Percentiles rank a stretch among this genome's conserved stretches.
Evolutionary conservation across 441 rosid species (phyloP).

Genomic region (Croton laevigatus): DNA sequence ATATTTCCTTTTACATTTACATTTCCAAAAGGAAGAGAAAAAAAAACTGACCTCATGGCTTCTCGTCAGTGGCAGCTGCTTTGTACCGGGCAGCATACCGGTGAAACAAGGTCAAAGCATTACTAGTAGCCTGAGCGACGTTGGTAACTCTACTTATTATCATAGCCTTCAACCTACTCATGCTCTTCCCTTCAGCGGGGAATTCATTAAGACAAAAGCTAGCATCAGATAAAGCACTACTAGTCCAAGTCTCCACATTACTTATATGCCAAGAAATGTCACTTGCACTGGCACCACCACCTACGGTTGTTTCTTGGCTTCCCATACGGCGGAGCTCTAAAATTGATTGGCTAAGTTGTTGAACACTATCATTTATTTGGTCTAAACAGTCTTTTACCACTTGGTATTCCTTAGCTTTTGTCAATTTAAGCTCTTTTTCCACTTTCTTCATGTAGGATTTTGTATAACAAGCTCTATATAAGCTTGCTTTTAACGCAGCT

Average conservation of each 20-base stretch:
- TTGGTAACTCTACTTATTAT: conserved; percentile 71
- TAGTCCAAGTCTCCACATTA: conserved; percentile 69
- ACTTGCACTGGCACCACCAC: not conserved
- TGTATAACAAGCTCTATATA: conserved; percentile 46
- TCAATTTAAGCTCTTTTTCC: conserved; percentile 32
- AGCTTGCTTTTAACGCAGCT: conserved; percentile 56
- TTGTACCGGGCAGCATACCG: conserved; percentile 44
- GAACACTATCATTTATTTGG: conserved; percentile 53
- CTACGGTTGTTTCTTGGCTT: not conserved
- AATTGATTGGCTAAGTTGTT: conserved; percentile 57
- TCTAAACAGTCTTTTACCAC: conserved; percentile 55
- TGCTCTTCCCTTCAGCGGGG: conserved; percentile 34
- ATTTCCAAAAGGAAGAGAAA: not conserved
- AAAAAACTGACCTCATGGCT: conserved; percentile 16
- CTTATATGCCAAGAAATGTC: conserved; percentile 48
- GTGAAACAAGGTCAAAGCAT: conserved; percentile 69
- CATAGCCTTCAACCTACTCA: conserved; percentile 65
- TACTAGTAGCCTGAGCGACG: conserved; percentile 72
- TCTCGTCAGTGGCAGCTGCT: conserved; percentile 25
- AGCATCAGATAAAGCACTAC: conserved; percentile 72
- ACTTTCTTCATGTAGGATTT: conserved; percentile 55
- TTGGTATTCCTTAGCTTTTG: conserved; percentile 40
- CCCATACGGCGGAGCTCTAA: conserved; percentile 40
- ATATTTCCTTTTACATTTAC: not conserved
- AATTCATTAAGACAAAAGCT: conserved; percentile 50